phyloP scores from a whole-genome alignment of 2,329 filamentous ascomycete species.

The Alternaria ethzedia region DNA sequence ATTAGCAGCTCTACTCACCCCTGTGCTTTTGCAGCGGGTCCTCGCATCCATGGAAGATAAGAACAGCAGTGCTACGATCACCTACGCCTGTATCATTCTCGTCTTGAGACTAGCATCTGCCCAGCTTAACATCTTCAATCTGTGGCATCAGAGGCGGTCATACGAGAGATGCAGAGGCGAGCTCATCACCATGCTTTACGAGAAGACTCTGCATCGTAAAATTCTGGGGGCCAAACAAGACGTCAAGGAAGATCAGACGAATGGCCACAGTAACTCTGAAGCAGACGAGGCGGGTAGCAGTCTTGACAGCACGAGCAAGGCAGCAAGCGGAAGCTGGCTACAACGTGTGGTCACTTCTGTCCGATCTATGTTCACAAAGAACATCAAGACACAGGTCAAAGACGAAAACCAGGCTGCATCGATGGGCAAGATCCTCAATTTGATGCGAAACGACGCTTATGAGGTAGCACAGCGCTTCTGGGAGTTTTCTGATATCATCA shows the following conservation, averaged over 20 bases:
- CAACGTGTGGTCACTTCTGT: conserved; percentile 14
- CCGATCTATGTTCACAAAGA: conserved; percentile 25
- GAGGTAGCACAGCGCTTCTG: conserved; percentile 84
- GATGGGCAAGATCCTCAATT: conserved; percentile 88
- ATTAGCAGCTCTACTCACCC: conserved; percentile 54
- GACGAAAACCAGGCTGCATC: conserved; percentile 67
- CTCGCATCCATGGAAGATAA: conserved; percentile 69
- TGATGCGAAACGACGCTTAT: conserved; percentile 83
- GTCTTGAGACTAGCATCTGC: conserved; percentile 65
- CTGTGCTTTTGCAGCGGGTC: conserved; percentile 75
- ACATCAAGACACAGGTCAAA: conserved; percentile 32
- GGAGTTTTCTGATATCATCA: conserved; percentile 80
- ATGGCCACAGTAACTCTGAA: conserved; percentile 23
- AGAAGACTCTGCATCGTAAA: conserved; percentile 75
- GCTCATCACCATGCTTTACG: conserved; percentile 83
- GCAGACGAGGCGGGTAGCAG: conserved; percentile 15
- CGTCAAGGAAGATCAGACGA: conserved; percentile 32
- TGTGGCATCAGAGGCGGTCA: conserved; percentile 83
- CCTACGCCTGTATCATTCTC: conserved; percentile 70
- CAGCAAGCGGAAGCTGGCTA: conserved; percentile 8
- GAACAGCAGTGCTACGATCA: conserved; percentile 62
- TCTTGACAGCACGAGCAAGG: conserved; percentile 5
- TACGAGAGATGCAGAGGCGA: conserved; percentile 87
- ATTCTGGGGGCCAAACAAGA: conserved; percentile 46
- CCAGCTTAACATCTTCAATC: conserved; percentile 70